A percentile compares a stretch with the other conserved stretches of the same genome.
Conservation (phyloP, 1,284 basidiomycete species). For the Pisolithus thermaeus region DNA sequence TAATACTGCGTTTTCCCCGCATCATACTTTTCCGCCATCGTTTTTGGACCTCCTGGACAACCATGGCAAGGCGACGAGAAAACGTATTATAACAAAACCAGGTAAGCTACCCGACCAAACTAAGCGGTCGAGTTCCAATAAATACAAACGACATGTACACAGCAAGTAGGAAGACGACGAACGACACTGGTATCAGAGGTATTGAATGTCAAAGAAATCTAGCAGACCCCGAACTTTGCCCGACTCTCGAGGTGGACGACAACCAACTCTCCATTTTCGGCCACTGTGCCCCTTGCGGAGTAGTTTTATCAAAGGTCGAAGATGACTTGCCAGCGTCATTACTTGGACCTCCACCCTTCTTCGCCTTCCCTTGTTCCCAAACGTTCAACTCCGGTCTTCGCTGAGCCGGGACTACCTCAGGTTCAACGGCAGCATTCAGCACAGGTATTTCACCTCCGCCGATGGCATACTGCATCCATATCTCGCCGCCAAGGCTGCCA, state of each 20-base stretch:
- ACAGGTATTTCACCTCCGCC: conserved; percentile 19
- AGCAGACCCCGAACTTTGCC: conserved; percentile 27
- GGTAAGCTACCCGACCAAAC: background rate
- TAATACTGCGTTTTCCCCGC: too few relatives aligned
- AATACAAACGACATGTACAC: conserved; percentile 1
- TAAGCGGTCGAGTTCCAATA: background rate
- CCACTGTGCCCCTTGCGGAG: conserved; percentile 21
- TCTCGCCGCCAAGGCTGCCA: conserved; percentile 11
- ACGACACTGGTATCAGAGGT: conserved; percentile 8
- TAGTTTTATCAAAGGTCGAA: conserved; percentile 24
- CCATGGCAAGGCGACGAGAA: background rate
- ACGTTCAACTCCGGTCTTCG: conserved; percentile 7
- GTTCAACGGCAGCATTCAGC: conserved; percentile 5
- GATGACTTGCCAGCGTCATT: conserved; percentile 7
- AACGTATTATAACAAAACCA: background rate
- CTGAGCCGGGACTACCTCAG: conserved; percentile 2
- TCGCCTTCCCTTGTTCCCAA: conserved; percentile 22
- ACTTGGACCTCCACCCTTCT: conserved; percentile 11
- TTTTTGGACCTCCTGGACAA: background rate
- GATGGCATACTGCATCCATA: conserved; percentile 29
- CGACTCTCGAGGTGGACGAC: conserved; percentile 21
- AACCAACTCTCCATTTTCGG: conserved; percentile 32
- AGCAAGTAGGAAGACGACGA: conserved; percentile 8
- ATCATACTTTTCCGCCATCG: too few relatives aligned
- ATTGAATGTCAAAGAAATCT: conserved; percentile 22